Evolutionary conservation across 2,329 filamentous ascomycete species (phyloP).

Genomic region (Penicillium sp.): DNA sequence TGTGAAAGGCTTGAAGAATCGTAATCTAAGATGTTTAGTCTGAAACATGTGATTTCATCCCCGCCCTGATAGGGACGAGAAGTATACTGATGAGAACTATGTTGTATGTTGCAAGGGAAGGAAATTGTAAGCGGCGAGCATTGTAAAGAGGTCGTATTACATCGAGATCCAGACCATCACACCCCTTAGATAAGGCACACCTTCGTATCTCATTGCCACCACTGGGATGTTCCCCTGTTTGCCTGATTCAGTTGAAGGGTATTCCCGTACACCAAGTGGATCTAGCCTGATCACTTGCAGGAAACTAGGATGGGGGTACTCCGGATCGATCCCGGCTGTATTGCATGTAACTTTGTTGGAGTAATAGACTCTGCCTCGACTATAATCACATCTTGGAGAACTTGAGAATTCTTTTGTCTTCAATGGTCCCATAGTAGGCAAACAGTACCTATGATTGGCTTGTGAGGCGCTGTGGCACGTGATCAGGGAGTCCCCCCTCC

Average conservation of each 20-base stretch:
- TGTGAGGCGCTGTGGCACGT: slow-evolving; percentile 22
- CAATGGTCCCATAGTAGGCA: slow-evolving; percentile 2
- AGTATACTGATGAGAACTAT: neutral
- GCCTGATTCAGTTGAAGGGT: neutral
- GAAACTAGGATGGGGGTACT: neutral
- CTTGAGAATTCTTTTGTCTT: neutral
- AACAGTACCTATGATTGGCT: slow-evolving; percentile 13
- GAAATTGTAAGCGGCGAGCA: neutral
- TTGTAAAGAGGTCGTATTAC: neutral
- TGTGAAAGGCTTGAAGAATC: slow-evolving; percentile 2
- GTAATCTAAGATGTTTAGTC: neutral
- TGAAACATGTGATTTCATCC: slow-evolving; percentile 13
- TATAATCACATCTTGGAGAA: neutral
- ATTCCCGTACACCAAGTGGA: slow-evolving; percentile 1
- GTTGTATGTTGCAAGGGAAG: neutral
- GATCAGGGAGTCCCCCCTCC: slow-evolving; percentile 29
- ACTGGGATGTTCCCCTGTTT: neutral
- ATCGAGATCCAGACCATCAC: neutral
- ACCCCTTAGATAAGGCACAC: neutral
- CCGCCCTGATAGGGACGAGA: neutral
- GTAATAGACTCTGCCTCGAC: neutral
- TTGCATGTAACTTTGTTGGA: neutral
- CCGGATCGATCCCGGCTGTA: neutral
- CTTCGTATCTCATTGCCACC: slow-evolving; percentile 1
- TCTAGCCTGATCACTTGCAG: slow-evolving; percentile 1